phyloP scores from a whole-genome alignment of 2,329 filamentous ascomycete species.

The Davidsoniella neocaledoniae region DNA sequence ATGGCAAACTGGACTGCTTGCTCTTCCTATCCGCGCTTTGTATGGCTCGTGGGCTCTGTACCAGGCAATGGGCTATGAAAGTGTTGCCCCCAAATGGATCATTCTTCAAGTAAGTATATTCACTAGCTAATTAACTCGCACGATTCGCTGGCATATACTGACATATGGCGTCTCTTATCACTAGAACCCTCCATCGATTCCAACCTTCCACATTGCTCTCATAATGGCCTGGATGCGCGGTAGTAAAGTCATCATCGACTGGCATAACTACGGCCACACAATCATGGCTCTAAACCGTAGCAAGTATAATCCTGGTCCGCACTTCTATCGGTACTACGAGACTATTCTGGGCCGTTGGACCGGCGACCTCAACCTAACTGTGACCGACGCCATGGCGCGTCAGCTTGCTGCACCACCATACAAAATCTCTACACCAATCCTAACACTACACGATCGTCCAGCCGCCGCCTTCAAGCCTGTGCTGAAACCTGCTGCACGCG shows the following conservation, averaged over 20 bases:
- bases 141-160: constrained; percentile 11
- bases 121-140: not conserved
- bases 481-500: constrained; percentile 26
- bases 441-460: constrained; percentile 74
- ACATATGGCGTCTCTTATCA: constrained; percentile 3
- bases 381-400: constrained; percentile 74
- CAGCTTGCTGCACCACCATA: constrained; percentile 51
- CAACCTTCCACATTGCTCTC: constrained; percentile 63
- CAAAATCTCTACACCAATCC: constrained; percentile 43
- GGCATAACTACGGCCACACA: constrained; percentile 98
- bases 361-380: constrained; percentile 59
- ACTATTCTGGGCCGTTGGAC: constrained; percentile 50
- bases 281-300: constrained; percentile 54
- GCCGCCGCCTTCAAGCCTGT: constrained; percentile 67
- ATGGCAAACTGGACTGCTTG: constrained; percentile 21
- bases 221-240: constrained; percentile 59
- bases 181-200: constrained; percentile 88
- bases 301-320: constrained; percentile 54
- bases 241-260: constrained; percentile 77
- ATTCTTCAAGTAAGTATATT: constrained; percentile 50
- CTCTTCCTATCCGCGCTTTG: constrained; percentile 12
- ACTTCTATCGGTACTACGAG: constrained; percentile 64
- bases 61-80: constrained; percentile 53
- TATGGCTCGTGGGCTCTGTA: constrained; percentile 45
- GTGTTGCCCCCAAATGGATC: constrained; percentile 65